phyloP scores from a whole-genome alignment of 441 rosid genomes.

The Francoa sonchifolia region DNA sequence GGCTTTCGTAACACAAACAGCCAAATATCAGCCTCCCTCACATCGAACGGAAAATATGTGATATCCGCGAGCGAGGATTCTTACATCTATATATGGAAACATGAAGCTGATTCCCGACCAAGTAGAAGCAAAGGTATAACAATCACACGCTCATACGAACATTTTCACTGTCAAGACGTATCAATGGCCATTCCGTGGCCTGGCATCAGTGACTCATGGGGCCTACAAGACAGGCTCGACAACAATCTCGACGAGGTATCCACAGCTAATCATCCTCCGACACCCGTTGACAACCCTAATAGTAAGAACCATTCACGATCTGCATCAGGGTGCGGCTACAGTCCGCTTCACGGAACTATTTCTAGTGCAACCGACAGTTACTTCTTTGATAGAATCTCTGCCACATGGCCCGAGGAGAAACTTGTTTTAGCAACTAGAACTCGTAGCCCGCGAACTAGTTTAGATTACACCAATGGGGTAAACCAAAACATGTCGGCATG shows the following conservation, averaged over 20 bases:
- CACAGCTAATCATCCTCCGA: conserved; percentile 69
- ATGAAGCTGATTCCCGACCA: conserved; percentile 65
- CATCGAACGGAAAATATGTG: conserved; percentile 68
- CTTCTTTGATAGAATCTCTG: conserved; percentile 80
- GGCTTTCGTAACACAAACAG: conserved; percentile 90
- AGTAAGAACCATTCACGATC: conserved; percentile 28
- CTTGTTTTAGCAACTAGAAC: conserved; percentile 37
- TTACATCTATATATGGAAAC: conserved; percentile 82
- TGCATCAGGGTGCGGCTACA: conserved; percentile 34
- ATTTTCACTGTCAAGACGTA: conserved; percentile 85
- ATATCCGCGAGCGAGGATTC: conserved; percentile 96
- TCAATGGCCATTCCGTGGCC: conserved; percentile 92
- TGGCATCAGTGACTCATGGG: conserved; percentile 49
- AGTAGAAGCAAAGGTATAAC: conserved; percentile 64
- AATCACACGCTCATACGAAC: conserved; percentile 61
- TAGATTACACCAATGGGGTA: conserved; percentile 38
- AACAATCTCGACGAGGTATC: conserved; percentile 40
- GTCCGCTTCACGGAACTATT: conserved; percentile 67
- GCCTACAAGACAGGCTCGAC: conserved; percentile 23
- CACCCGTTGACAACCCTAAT: conserved; percentile 60
- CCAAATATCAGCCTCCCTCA: conserved; percentile 77
- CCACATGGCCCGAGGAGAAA: conserved; percentile 94
- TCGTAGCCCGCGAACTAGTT: conserved; percentile 42
- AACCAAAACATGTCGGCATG: conserved; percentile 55
- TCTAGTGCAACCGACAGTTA: conserved; percentile 76